These are phyloP conservation scores for Podospora pseudoanserina DNA, from an alignment of 495 filamentous ascomycete genomes.

Conservation along the genomic window DNA sequence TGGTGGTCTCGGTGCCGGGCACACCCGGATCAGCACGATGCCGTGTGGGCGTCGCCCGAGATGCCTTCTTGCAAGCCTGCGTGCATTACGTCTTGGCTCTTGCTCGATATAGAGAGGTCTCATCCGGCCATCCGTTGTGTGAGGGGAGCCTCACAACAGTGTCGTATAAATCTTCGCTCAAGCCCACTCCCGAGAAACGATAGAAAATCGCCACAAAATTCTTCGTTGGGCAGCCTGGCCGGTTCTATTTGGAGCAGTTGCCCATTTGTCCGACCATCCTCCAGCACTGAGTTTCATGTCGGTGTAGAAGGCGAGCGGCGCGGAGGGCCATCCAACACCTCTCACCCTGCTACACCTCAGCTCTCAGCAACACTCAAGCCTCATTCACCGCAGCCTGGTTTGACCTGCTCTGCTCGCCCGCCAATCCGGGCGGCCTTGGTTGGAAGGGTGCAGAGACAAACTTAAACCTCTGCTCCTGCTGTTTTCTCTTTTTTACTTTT, in stretches of 20 bases:
- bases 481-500: background rate
- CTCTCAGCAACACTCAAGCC: background rate
- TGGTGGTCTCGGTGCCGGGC: background rate
- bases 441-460: background rate
- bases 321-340: background rate
- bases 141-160: too few species aligned
- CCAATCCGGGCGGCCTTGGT: background rate
- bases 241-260: slow-evolving; percentile 4
- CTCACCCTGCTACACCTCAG: background rate
- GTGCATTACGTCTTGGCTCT: too few species aligned
- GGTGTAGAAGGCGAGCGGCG: background rate
- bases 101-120: too few species aligned
- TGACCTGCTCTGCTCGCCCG: background rate
- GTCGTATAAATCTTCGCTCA: too few species aligned
- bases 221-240: background rate
- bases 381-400: background rate
- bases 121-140: too few species aligned
- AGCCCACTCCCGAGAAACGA: background rate
- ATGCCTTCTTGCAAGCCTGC: background rate
- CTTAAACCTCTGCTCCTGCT: background rate
- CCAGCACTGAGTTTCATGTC: slow-evolving; percentile 11
- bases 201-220: background rate
- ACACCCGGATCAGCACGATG: background rate
- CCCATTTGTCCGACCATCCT: background rate
- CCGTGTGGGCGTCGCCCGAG: background rate